phyloP scores from a whole-genome alignment of 345 rosid genomes.

The Hibiscus tridactylites region DNA sequence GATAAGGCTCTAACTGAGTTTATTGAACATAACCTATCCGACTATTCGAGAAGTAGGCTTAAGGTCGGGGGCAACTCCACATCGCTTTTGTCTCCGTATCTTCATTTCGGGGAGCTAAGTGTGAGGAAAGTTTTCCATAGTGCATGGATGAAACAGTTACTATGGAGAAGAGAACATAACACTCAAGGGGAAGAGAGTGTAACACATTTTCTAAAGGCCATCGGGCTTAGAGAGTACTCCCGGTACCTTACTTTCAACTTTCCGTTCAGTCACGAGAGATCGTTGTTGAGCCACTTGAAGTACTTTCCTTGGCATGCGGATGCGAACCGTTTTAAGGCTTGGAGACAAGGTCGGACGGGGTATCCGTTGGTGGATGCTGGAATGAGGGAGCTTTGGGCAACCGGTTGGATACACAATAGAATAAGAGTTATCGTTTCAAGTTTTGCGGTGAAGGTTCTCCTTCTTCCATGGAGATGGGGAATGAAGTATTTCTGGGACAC shows the following conservation, averaged over 20 bases:
- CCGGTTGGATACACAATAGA: constrained; percentile 89
- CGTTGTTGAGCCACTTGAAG: constrained; percentile 58
- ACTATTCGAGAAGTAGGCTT: constrained; percentile 48
- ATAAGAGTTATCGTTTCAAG: constrained; percentile 88
- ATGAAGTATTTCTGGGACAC: constrained; percentile 98
- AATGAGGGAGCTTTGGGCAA: constrained; percentile 99
- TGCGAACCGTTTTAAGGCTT: constrained; percentile 59
- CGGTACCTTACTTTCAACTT: constrained; percentile 93
- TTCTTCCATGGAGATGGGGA: constrained; percentile 97
- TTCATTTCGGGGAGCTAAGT: constrained; percentile 92
- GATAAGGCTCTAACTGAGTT: constrained; percentile 59
- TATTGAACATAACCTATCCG: constrained; percentile 49
- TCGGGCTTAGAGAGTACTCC: constrained; percentile 79
- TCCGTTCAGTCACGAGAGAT: constrained; percentile 80
- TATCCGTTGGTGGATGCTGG: constrained; percentile 96
- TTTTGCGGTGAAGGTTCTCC: constrained; percentile 81
- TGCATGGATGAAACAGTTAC: constrained; percentile 58
- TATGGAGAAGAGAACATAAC: constrained; percentile 70
- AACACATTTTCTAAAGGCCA: constrained; percentile 46
- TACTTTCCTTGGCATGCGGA: constrained; percentile 73
- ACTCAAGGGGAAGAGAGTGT: constrained; percentile 50
- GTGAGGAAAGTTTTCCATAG: constrained; percentile 70
- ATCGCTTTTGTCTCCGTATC: constrained; percentile 80
- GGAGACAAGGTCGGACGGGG: constrained; percentile 97
- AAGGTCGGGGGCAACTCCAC: constrained; percentile 58